Percentiles rank a stretch among this genome's conserved stretches.
phyloP scores from a whole-genome alignment of 192 early-diverging fungal genomes.

The Chytriomyces sp. region DNA sequence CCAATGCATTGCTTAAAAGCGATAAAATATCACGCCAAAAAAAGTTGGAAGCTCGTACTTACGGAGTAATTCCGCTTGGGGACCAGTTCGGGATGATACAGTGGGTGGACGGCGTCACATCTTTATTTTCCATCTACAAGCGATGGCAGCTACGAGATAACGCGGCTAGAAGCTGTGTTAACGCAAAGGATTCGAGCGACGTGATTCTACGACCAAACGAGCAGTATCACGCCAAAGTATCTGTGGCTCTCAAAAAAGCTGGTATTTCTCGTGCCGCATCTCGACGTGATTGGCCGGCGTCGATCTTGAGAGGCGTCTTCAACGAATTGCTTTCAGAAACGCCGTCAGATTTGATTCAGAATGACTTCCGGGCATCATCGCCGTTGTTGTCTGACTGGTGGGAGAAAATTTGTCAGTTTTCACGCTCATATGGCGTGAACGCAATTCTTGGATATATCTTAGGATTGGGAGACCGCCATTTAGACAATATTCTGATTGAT shows the following conservation, averaged over 20 bases:
- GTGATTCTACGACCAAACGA: conserved; percentile 42
- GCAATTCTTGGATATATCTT: conserved; percentile 69
- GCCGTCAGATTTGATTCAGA: conserved; percentile 64
- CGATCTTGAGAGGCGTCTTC: conserved; percentile 59
- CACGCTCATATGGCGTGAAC: conserved; percentile 58
- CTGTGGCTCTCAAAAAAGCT: conserved; percentile 54
- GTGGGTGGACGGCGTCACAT: conserved; percentile 85
- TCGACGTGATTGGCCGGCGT: conserved; percentile 70
- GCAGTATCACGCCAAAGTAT: conserved; percentile 44
- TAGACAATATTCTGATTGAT: conserved; percentile 73
- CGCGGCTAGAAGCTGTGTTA: conserved; percentile 54
- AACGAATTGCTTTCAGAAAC: conserved; percentile 65
- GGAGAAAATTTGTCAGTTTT: conserved; percentile 43
- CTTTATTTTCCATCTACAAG: conserved; percentile 76
- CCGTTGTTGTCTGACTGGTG: conserved; percentile 36
- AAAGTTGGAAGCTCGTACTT: conserved; percentile 55
- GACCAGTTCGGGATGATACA: conserved; percentile 90
- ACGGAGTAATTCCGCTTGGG: conserved; percentile 86
- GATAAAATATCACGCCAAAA: conserved; percentile 49
- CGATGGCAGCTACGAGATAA: conserved; percentile 76
- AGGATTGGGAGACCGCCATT: conserved; percentile 73
- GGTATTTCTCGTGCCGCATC: conserved; percentile 56
- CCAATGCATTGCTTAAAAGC: conserved; percentile 60
- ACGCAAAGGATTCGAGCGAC: conserved; percentile 30
- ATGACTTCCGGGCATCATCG: conserved; percentile 67